Evolutionary conservation across 2,329 filamentous ascomycete genomes (phyloP).

Genomic region (Penicillium sp.): DNA sequence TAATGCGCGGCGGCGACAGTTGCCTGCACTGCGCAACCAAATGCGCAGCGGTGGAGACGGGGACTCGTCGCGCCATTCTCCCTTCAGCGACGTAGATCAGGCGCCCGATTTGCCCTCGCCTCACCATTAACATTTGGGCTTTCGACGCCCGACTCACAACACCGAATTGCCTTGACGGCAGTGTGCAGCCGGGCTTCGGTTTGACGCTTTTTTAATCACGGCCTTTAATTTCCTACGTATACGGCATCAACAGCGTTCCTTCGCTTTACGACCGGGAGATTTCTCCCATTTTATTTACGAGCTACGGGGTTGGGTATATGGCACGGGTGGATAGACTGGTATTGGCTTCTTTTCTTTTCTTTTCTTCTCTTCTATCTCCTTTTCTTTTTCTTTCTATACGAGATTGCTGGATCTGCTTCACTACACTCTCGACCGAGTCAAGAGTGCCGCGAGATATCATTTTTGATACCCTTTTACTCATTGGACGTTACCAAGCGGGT

Average conservation of each 20-base stretch:
- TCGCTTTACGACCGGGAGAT: conserved; percentile 19
- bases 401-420: conserved; percentile 1
- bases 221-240: conserved; percentile 11
- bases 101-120: conserved; percentile 26
- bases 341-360: conserved; percentile 16
- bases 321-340: conserved; percentile 21
- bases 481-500: conserved; percentile 16
- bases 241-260: conserved; percentile 21
- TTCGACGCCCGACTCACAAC: background rate
- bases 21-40: conserved; percentile 46
- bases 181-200: background rate
- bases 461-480: conserved; percentile 33
- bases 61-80: conserved; percentile 33
- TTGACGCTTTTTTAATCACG: conserved; percentile 2
- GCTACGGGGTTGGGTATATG: conserved; percentile 16
- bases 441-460: conserved; percentile 9
- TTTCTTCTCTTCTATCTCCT: conserved; percentile 8
- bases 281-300: conserved; percentile 12
- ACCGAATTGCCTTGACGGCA: background rate
- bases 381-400: conserved; percentile 5
- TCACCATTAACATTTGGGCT: conserved; percentile 16
- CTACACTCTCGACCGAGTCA: background rate
- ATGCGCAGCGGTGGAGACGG: conserved; percentile 35
- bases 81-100: conserved; percentile 35
- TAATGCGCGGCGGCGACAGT: conserved; percentile 47